These are phyloP conservation scores for Nicotiana knightiana DNA, from an alignment of 257 asterid species.

Conservation along the genomic window DNA sequence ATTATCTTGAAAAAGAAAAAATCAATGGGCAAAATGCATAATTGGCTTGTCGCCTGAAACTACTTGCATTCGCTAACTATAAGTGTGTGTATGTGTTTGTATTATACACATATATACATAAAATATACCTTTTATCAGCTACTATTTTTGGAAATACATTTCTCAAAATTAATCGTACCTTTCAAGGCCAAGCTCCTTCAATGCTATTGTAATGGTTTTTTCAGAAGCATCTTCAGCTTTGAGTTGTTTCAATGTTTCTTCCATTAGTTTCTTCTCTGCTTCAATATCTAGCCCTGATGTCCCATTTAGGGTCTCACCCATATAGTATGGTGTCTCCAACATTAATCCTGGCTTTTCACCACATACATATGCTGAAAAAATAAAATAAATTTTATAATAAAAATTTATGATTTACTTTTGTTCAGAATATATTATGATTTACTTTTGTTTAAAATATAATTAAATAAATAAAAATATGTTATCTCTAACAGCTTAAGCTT, in stretches of 20 bases:
- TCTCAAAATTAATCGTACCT: slow-evolving; percentile 26
- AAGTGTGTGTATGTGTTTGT: too few relatives aligned
- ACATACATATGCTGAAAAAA: slow-evolving; percentile 50
- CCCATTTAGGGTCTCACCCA: slow-evolving; percentile 68
- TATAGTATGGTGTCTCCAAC: slow-evolving; percentile 36
- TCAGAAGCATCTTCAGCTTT: slow-evolving; percentile 37
- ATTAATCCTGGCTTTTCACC: slow-evolving; percentile 58
- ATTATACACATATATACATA: too few relatives aligned
- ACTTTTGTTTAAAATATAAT: neutral
- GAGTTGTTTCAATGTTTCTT: slow-evolving; percentile 40
- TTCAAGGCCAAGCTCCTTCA: slow-evolving; percentile 65
- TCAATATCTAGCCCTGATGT: slow-evolving; percentile 48
- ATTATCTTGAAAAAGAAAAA: too few relatives aligned
- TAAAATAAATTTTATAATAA: neutral
- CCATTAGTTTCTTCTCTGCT: slow-evolving; percentile 37
- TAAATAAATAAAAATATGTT: too few relatives aligned
- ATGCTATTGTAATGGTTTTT: slow-evolving; percentile 26
- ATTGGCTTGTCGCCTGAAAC: too few relatives aligned
- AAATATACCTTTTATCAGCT: too few relatives aligned
- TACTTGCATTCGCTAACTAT: too few relatives aligned
- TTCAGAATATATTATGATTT: neutral
- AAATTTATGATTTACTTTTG: neutral
- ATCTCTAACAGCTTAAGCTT: too few relatives aligned
- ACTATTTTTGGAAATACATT: too few relatives aligned
- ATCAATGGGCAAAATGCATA: too few relatives aligned